A percentile compares a stretch with the other conserved stretches of the same genome.
phyloP scores from a whole-genome alignment of 352 stramenopile species.

The Pythium brachiatum region DNA sequence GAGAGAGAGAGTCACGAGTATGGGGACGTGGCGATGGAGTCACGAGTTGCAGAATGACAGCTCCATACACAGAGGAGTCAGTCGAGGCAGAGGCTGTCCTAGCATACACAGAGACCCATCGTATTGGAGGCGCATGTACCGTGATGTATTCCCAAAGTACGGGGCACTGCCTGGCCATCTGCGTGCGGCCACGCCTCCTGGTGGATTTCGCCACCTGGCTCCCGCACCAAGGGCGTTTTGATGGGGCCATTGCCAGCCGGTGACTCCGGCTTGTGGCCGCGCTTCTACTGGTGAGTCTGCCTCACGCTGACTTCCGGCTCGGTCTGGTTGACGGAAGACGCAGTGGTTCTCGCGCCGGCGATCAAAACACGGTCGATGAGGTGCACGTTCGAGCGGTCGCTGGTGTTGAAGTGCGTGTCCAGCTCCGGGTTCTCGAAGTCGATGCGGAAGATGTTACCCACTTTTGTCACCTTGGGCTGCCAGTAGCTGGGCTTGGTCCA shows the following conservation, averaged over 20 bases:
- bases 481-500: constrained; percentile 79
- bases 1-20: not conserved
- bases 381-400: constrained; percentile 78
- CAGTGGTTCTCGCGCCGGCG: not conserved
- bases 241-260: not conserved
- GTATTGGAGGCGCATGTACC: not conserved
- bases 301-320: constrained; percentile 5
- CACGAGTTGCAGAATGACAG: constrained; percentile 15
- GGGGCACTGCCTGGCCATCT: not conserved
- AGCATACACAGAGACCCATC: not conserved
- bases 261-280: constrained; percentile 3
- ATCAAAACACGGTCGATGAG: constrained; percentile 69
- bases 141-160: not conserved
- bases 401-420: constrained; percentile 69
- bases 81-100: not conserved
- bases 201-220: constrained; percentile 3
- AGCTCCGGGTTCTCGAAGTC: constrained; percentile 84
- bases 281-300: constrained; percentile 2
- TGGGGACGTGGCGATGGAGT: no score
- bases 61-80: constrained; percentile 4
- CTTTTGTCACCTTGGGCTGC: constrained; percentile 77
- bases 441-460: constrained; percentile 80
- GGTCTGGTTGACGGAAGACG: not conserved
- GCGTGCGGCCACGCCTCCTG: not conserved
- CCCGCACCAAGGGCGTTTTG: not conserved